Conservation (phyloP, 2,329 filamentous ascomycete species). For the Penicillium sp. region DNA sequence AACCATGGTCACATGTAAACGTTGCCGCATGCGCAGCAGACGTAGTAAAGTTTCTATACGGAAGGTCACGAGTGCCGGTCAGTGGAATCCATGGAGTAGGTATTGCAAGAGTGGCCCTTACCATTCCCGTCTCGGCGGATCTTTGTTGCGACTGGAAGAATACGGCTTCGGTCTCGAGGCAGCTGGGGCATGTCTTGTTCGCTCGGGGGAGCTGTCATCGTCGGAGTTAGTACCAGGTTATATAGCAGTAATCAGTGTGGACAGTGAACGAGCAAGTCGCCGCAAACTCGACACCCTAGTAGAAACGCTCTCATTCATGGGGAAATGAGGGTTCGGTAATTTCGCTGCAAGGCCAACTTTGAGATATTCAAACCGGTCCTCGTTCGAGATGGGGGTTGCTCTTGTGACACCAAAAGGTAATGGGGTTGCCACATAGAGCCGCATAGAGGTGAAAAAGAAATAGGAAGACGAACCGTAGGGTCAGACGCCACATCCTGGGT, state of each 20-base stretch:
- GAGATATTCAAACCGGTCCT: slow-evolving; percentile 7
- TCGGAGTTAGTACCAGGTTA: slow-evolving; percentile 34
- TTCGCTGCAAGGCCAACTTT: background rate
- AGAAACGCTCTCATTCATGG: background rate
- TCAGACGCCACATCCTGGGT: slow-evolving; percentile 96
- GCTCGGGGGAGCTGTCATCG: slow-evolving; percentile 78
- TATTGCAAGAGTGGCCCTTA: slow-evolving; percentile 41
- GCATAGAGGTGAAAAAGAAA: slow-evolving; percentile 48
- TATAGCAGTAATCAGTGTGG: slow-evolving; percentile 11
- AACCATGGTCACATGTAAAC: slow-evolving; percentile 61
- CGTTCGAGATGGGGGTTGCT: slow-evolving; percentile 47
- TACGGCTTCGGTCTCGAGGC: slow-evolving; percentile 85
- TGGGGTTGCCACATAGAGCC: slow-evolving; percentile 55
- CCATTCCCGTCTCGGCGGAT: slow-evolving; percentile 97
- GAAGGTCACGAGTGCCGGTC: slow-evolving; percentile 3
- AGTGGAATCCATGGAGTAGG: slow-evolving; percentile 4
- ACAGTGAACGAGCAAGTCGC: background rate
- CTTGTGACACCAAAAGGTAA: slow-evolving; percentile 53
- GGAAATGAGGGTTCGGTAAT: background rate
- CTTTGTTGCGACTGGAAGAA: slow-evolving; percentile 99
- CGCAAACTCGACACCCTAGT: background rate
- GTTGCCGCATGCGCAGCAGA: slow-evolving; percentile 90
- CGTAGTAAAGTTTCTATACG: slow-evolving; percentile 81
- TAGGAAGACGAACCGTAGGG: slow-evolving; percentile 85
- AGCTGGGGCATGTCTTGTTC: slow-evolving; percentile 81